Conservation (phyloP, 768 basidiomycete species). For the Psilocybe tampanensis region DNA sequence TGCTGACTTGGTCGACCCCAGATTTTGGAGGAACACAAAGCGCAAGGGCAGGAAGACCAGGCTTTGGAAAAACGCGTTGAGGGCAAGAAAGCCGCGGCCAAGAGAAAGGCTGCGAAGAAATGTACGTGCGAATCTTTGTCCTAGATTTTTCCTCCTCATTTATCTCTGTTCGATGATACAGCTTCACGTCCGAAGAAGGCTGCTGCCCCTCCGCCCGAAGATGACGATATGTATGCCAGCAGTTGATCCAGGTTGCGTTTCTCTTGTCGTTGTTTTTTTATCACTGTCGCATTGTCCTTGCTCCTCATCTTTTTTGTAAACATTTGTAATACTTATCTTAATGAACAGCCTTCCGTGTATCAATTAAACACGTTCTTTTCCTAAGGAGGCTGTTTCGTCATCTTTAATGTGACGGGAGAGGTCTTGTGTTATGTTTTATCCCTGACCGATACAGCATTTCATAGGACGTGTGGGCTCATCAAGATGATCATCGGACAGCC, state of each 20-base stretch:
- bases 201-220: slow-evolving; percentile 16
- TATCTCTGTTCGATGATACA: slow-evolving; percentile 4
- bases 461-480: too few relatives aligned
- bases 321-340: neutral
- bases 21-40: slow-evolving; percentile 83
- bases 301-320: neutral
- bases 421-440: too few relatives aligned
- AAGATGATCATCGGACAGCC: too few relatives aligned
- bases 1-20: slow-evolving; percentile 27
- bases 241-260: slow-evolving; percentile 4
- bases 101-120: slow-evolving; percentile 61
- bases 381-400: too few relatives aligned
- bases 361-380: neutral
- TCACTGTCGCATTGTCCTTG: neutral
- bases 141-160: neutral
- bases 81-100: slow-evolving; percentile 80
- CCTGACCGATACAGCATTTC: too few relatives aligned
- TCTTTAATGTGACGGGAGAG: too few relatives aligned
- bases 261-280: neutral
- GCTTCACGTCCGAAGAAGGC: slow-evolving; percentile 22
- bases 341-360: neutral
- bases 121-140: slow-evolving; percentile 27
- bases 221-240: slow-evolving; percentile 27
- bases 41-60: slow-evolving; percentile 90
- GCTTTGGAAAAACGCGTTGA: slow-evolving; percentile 86